A percentile compares a stretch with the other conserved stretches of the same genome.
These are phyloP conservation scores for Trichoderma brevicompactum DNA, from an alignment of 2,329 filamentous ascomycete species.

Conservation along the genomic window DNA sequence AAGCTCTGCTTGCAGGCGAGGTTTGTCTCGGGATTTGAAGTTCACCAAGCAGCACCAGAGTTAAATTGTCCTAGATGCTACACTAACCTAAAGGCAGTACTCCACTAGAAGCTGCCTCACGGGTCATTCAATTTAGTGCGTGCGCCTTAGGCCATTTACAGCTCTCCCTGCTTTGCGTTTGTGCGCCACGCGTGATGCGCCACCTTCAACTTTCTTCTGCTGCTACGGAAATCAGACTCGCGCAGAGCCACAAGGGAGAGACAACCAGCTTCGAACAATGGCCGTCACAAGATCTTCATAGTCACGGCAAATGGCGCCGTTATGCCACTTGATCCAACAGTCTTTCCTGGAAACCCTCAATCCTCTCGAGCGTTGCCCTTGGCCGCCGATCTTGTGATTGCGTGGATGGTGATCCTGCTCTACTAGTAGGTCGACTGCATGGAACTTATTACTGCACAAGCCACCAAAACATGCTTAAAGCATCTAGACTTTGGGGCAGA, in stretches of 20 bases:
- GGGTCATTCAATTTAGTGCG: too few relatives aligned
- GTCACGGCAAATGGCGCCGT: neutral
- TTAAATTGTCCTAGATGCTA: too few relatives aligned
- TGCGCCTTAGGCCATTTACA: too few relatives aligned
- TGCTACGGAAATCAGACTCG: neutral
- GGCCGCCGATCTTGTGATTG: neutral
- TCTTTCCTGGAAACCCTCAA: too few relatives aligned
- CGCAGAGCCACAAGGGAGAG: neutral
- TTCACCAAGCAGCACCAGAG: too few relatives aligned
- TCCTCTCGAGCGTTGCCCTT: neutral
- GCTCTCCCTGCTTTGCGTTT: too few relatives aligned
- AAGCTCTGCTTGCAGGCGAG: too few relatives aligned
- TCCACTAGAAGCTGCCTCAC: too few relatives aligned
- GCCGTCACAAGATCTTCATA: neutral
- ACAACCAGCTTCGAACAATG: neutral
- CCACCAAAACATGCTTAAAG: conserved; percentile 38
- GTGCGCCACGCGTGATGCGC: neutral
- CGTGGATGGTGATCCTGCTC: neutral
- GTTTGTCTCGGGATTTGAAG: too few relatives aligned
- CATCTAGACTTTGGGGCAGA: conserved; percentile 49
- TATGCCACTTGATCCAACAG: neutral
- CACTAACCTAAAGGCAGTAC: too few relatives aligned
- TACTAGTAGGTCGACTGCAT: neutral
- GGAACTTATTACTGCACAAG: neutral
- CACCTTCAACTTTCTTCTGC: neutral